A percentile compares a stretch with the other conserved stretches of the same genome.
Evolutionary conservation across 129 eudicot species (phyloP).

Genomic region (Gnaphalium uliginosum): DNA sequence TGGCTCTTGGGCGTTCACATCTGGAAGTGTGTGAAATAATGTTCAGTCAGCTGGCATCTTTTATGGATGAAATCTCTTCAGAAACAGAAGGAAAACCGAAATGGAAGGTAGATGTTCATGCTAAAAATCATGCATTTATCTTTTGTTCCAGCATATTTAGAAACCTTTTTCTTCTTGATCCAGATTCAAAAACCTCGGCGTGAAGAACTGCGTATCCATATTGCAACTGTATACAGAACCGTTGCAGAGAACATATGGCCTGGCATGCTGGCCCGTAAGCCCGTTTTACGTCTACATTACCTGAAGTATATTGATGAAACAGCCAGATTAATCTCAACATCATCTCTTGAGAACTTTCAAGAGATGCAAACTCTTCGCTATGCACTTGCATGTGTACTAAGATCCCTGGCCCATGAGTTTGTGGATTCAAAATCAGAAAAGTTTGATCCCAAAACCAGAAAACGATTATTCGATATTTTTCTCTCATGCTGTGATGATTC

Average conservation of each 20-base stretch:
- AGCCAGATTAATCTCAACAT: constrained; percentile 57
- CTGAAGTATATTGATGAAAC: constrained; percentile 86
- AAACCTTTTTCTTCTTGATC: constrained; percentile 16
- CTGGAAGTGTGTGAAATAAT: constrained; percentile 84
- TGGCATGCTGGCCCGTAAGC: constrained; percentile 84
- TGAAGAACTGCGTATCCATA: constrained; percentile 89
- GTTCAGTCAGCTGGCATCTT: constrained; percentile 87
- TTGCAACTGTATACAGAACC: constrained; percentile 73
- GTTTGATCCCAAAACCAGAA: constrained; percentile 74
- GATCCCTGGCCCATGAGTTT: constrained; percentile 91
- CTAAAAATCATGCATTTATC: constrained; percentile 23
- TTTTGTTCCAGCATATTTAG: not conserved
- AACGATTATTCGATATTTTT: constrained; percentile 83
- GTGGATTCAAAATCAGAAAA: constrained; percentile 91
- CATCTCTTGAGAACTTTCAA: constrained; percentile 65
- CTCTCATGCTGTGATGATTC: constrained; percentile 88
- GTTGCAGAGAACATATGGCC: constrained; percentile 93
- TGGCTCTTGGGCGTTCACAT: constrained; percentile 93
- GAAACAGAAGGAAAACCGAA: constrained; percentile 88
- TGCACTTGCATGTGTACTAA: constrained; percentile 78
- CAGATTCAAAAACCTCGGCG: constrained; percentile 92
- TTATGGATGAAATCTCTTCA: constrained; percentile 72
- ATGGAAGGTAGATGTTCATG: constrained; percentile 70
- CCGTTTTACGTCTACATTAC: constrained; percentile 85
- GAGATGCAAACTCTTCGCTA: constrained; percentile 87